phyloP scores from a whole-genome alignment of 2,329 filamentous ascomycete species.

The Epichloe typhina region DNA sequence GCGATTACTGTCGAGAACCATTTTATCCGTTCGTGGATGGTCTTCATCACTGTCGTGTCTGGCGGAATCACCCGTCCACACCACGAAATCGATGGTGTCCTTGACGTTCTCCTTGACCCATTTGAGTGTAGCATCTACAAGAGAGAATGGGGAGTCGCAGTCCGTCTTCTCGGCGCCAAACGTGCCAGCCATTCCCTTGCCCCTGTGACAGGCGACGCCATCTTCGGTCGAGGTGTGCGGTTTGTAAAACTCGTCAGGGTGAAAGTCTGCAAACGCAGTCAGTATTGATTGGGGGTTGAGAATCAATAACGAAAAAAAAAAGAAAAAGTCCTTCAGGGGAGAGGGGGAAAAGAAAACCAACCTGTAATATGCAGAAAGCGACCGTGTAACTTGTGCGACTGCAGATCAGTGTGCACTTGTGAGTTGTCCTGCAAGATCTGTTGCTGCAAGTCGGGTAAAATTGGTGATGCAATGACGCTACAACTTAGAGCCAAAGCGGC shows the following conservation, averaged over 20 bases:
- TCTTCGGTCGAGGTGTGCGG: conserved; percentile 57
- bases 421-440: not conserved
- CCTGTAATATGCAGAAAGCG: conserved; percentile 83
- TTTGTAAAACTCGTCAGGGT: conserved; percentile 83
- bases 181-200: conserved; percentile 60
- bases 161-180: conserved; percentile 79
- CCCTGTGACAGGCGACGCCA: conserved; percentile 64
- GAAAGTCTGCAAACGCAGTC: conserved; percentile 52
- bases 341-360: conserved; percentile 26
- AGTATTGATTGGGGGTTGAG: not conserved
- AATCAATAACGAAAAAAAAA: not conserved
- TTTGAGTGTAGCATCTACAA: conserved; percentile 78
- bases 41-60: conserved; percentile 80
- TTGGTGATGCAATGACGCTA: conserved; percentile 12
- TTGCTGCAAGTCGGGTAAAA: conserved; percentile 10
- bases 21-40: conserved; percentile 58
- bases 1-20: conserved; percentile 69
- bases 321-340: not conserved
- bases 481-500: conserved; percentile 13
- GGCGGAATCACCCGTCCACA: conserved; percentile 87
- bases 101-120: conserved; percentile 74
- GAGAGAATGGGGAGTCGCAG: conserved; percentile 70
- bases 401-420: conserved; percentile 6
- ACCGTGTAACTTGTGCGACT: conserved; percentile 44
- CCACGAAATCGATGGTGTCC: conserved; percentile 73